Evolutionary conservation across 2,329 filamentous ascomycete genomes (phyloP), one percentile per base, ranked within the genome.

Genomic region (Sporothrix globosa): DNA sequence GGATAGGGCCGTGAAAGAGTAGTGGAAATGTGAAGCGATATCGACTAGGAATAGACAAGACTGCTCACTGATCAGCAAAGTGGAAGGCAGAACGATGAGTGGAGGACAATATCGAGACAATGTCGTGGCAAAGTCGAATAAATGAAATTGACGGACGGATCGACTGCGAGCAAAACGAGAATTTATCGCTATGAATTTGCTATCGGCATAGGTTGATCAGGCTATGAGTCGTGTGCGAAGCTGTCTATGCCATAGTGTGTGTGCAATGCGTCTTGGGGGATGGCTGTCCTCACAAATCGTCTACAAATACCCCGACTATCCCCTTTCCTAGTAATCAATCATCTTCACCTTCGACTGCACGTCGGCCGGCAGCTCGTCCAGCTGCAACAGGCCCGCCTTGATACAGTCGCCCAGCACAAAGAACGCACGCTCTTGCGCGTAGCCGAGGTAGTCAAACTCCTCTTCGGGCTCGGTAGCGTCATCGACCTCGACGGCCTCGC

Each of bases 371-470:
- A 99, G 81, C 30, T 97, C 93, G 74, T 94, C 90, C 72, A 84
- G 79, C 77, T 86, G 88, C 52, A 96, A 84, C 52, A 99, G 81
- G 0, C 93, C 93, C 80, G 97, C 80, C 69, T 85, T 82, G 70
- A 98, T 82, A 68, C 93, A 89, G 81, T 99, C 96, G 1, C 93
- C 94, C 92, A 95, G 96, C 81, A 99, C 96, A 80, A 97, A 96
- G 82, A 96, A 84, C 0, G 93, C 94, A 17, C 96, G 86, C 74
- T 97, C 92, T 80, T 97, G 92, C 9, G 96, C 90, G 80, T 98
- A 99, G 13, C 87, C 88, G 30, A 99, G 84, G 79, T 98, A 99
- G 80, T 99, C 94, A 77, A 98, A 99, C 76, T 92, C 92, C 56
- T 92, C 92, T 39, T 85, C 87, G 24, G 85, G 85, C 21, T 27